Base-by-base conservation (phyloP, 179 eudicot species). In the Spergularia azorica region DNA sequence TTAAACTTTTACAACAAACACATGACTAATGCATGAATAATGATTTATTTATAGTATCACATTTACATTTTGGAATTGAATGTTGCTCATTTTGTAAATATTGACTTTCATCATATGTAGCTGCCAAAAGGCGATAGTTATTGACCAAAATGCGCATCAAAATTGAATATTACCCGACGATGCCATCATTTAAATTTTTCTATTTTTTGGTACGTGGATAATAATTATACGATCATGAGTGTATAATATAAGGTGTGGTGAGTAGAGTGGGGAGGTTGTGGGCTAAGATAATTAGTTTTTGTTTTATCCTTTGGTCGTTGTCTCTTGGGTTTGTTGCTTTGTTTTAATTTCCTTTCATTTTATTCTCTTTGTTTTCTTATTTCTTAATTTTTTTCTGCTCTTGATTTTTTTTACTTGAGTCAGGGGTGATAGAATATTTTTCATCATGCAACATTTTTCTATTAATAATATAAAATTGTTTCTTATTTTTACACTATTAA, bases 381-480 rank as follows among this genome's bases (percentile, higher is more conserved):
- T 70, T 80, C 16, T 76, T 56, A 26, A 46, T 0, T 16, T 64
- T 76, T 60, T 64, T 70, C 38, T 78, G 70, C 65, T 60, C 67
- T 80, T 67, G 54, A 50, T 71, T 72, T 76, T 66, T 76, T 26
- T 75, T 63, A 72, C 67, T 38, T 63, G 73, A 64, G 85, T 82
- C 85, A 82, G 82, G 85, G 84, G 85, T 79, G n/a, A n/a, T 65
- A 76, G 82, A 78, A 82, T 79, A 81, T 77, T 63, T 18, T 41
- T 76, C 56, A 81, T 72, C 36, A n/a, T 80, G 3, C 15, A 73
- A 68, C 79, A 63, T 46, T 0, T 62, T 77, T 52, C 55, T 63
- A 43, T 43, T 43, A 43, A 43, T 26, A 1, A 26, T 26, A 43
- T 4, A 43, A 4, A 43, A 43, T 43, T 26, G 32, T 26, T 5